Percentiles rank a stretch among this genome's conserved stretches.
Evolutionary conservation across 2,329 filamentous ascomycete species (phyloP).

Genomic region (Dactylellina sp.): DNA sequence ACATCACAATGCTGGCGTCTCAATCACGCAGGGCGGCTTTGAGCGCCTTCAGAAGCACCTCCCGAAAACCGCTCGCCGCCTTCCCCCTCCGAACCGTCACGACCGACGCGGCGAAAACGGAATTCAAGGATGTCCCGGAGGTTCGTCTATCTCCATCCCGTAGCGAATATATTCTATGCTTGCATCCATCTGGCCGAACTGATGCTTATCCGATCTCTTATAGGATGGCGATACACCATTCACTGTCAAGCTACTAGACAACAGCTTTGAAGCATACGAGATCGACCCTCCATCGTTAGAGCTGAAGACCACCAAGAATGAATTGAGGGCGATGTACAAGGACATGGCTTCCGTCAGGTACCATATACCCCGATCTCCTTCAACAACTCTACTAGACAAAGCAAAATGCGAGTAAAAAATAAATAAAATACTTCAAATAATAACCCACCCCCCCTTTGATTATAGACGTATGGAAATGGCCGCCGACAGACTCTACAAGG

Average conservation of each 20-base stretch:
- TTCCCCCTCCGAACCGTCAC: conserved; percentile 32
- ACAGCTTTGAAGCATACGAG: conserved; percentile 99
- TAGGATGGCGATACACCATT: conserved; percentile 95
- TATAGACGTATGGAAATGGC: conserved; percentile 99
- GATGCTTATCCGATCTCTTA: conserved; percentile 5
- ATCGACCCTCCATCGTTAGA: conserved; percentile 95
- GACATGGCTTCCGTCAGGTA: conserved; percentile 97
- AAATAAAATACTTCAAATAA: conserved; percentile 8
- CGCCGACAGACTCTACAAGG: conserved; percentile 98
- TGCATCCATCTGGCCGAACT: background rate
- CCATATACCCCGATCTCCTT: conserved; percentile 62
- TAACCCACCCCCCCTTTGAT: background rate
- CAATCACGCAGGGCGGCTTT: conserved; percentile 51
- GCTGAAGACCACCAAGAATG: conserved; percentile 92
- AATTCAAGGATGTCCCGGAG: conserved; percentile 29
- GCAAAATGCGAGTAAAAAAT: conserved; percentile 1
- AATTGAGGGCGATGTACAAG: conserved; percentile 98
- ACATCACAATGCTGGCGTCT: conserved; percentile 50
- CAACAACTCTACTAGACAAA: too few relatives aligned
- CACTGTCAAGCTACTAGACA: conserved; percentile 90
- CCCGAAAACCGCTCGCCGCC: conserved; percentile 46
- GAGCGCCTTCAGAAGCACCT: conserved; percentile 48
- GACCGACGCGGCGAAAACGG: conserved; percentile 31
- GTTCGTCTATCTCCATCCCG: background rate
- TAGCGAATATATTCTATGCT: background rate